Evolutionary conservation across 768 basidiomycete species (phyloP).

Genomic region (Hortiboletus flavorubellus): DNA sequence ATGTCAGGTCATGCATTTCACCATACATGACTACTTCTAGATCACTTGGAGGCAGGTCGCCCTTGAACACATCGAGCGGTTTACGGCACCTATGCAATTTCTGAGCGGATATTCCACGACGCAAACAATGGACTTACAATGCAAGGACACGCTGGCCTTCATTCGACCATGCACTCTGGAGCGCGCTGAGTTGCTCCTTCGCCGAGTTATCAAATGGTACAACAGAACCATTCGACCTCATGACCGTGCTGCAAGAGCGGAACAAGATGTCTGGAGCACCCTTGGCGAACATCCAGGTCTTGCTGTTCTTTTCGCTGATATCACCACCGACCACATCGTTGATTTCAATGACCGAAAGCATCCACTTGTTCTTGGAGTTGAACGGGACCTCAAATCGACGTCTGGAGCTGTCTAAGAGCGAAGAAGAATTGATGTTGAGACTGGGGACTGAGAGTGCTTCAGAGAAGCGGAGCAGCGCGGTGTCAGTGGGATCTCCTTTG

Average conservation of each 20-base stretch:
- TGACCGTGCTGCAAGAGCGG: slow-evolving; percentile 34
- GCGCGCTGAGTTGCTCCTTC: slow-evolving; percentile 15
- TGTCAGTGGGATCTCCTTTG: slow-evolving; percentile 52
- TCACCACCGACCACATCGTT: slow-evolving; percentile 13
- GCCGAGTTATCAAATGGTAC: slow-evolving; percentile 28
- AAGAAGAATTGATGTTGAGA: slow-evolving; percentile 21
- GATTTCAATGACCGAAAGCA: slow-evolving; percentile 42
- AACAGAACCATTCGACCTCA: slow-evolving; percentile 34
- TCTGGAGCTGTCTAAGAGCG: slow-evolving; percentile 19
- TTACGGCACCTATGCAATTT: slow-evolving; percentile 28
- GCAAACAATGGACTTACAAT: slow-evolving; percentile 24
- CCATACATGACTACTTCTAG: slow-evolving; percentile 38
- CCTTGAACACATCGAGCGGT: slow-evolving; percentile 23
- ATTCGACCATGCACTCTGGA: slow-evolving; percentile 43
- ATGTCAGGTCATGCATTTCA: slow-evolving; percentile 38
- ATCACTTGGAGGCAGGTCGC: slow-evolving; percentile 26
- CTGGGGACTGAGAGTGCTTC: slow-evolving; percentile 30
- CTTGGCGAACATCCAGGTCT: slow-evolving; percentile 44
- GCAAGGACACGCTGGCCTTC: slow-evolving; percentile 55
- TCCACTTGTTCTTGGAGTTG: slow-evolving; percentile 57
- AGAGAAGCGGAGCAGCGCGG: slow-evolving; percentile 50
- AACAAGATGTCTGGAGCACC: slow-evolving; percentile 60
- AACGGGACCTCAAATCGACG: slow-evolving; percentile 40
- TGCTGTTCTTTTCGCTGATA: slow-evolving; percentile 5
- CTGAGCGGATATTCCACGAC: not conserved